Base-by-base conservation (phyloP, 495 filamentous ascomycete species). In the Lichina pygmaea region DNA sequence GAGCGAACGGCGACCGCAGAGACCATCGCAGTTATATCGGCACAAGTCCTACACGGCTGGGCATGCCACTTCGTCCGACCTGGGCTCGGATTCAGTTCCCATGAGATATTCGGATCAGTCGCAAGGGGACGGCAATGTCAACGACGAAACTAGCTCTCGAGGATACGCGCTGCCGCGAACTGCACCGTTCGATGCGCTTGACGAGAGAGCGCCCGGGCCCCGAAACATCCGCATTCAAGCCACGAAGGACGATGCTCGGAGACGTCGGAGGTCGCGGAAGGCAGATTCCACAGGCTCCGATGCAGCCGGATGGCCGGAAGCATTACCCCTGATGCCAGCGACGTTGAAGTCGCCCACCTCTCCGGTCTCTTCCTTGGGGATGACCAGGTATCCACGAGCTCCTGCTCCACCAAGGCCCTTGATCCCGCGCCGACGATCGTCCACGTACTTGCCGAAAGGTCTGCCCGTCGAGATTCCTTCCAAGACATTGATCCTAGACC, bases 401-500 rank as follows among this genome's bases (percentile, higher is more conserved):
- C 84, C 83, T 8, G 76, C 78, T 9, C 86, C 89, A 12, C 89
- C 91, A 9, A 71, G 86, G 38, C 89, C 89, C 7, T 66, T 95
- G 41, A 78, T 95, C 46, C 86, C 91, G 6, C 70, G 72, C 34
- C 77, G 83, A 38, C 72, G 86, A 53, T 81, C 83, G 38, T 92
- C 82, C 10, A 92, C 89, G 57, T 68, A 74, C 41, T 57, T 65
- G 51, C 58, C 58, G 49, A 60, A 67, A 54, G 57, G 46, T 58
- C 57, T 58, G 64, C 52, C 54, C 47, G 60, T 49, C 60, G 50
- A 62, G 60, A 57, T 62, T 15, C 62, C 62, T 0, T 77, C 86
- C 56, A 97, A 97, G 62, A 95, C 89, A 2, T 59, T 97, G 48
- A 86, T 97, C 51, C 67, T 97, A 31, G 89, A 97, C 57, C 71